These are phyloP conservation scores for Tuber umbilicatum DNA, from an alignment of 495 filamentous ascomycete species.

Conservation along the genomic window DNA sequence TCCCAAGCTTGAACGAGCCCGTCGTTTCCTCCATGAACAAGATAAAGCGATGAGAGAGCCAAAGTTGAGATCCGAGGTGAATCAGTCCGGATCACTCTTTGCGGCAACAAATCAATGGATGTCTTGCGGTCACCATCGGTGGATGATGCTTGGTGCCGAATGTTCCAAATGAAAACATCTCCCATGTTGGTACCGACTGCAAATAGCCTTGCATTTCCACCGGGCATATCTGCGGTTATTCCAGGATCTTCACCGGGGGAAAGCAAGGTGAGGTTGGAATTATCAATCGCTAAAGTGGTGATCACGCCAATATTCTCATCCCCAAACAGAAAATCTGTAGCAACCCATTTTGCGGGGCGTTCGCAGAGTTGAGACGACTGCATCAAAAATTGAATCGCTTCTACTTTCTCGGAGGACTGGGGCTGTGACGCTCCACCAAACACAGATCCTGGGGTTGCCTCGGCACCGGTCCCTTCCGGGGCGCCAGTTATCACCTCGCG, in stretches of 20 bases:
- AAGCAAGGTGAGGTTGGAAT: conserved; percentile 62
- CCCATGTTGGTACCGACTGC: conserved; percentile 77
- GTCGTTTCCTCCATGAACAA: conserved; percentile 91
- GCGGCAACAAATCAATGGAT: conserved; percentile 52
- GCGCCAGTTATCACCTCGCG: conserved; percentile 16
- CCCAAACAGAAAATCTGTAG: conserved; percentile 54
- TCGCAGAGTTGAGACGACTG: background rate
- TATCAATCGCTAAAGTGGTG: conserved; percentile 67
- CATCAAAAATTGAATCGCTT: background rate
- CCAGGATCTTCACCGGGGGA: conserved; percentile 71
- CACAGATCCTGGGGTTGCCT: conserved; percentile 34
- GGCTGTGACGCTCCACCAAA: conserved; percentile 35
- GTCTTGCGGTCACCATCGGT: conserved; percentile 50
- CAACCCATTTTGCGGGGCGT: conserved; percentile 54
- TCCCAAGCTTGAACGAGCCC: conserved; percentile 97
- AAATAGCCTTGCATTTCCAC: conserved; percentile 72
- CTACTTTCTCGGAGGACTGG: background rate
- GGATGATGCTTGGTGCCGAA: conserved; percentile 56
- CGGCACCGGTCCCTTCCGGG: conserved; percentile 24
- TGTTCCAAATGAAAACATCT: conserved; percentile 74
- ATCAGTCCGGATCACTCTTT: conserved; percentile 81
- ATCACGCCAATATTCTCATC: conserved; percentile 53
- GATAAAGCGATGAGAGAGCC: conserved; percentile 76
- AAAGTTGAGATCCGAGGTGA: conserved; percentile 81
- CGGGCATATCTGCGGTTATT: conserved; percentile 59